Evolutionary conservation across 208 protist genomes (phyloP), one percentile per base, ranked within the genome.

Genomic region (Crithidia brevicula): DNA sequence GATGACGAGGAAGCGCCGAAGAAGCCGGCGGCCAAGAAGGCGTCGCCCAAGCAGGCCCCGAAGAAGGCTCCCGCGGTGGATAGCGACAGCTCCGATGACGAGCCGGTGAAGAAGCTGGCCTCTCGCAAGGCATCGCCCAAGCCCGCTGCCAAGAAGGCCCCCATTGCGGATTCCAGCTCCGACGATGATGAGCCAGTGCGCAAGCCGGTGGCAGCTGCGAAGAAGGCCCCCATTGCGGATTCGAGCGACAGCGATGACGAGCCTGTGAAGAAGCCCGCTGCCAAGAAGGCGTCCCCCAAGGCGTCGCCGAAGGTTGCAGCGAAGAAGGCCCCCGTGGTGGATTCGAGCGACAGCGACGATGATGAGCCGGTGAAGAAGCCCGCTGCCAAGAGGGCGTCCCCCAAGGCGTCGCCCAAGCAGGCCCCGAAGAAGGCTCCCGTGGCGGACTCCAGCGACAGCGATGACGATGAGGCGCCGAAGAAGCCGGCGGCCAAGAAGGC

Each of bases 281-380:
- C 75, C 53, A 49, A 69, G 67, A 78, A 51, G 75, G 75, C 86
- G 36, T 13, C 36, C n/a, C n/a, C n/a, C n/a, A n/a, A n/a, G n/a
- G n/a, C n/a, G n/a, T n/a, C n/a, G n/a, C n/a, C n/a, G n/a, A n/a
- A n/a, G n/a, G n/a, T n/a, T 8, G 77, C 64, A 11, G 46, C 78
- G 42, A 49, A 62, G 36, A 90, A 61, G 42, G 74, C 80, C 36
- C 66, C 72, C 62, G n/a, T n/a, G 36, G 36, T 40, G 36, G 59
- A 27, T 1, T 56, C 78, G 58, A 76, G 64, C 47, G 71, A 72
- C 74, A 80, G 76, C 45, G 49, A 51, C 50, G 78, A 87, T 43
- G 86, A 92, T 30, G 86, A 86, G 67, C 81, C 86, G 2, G 81
- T 89, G 11, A 33, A 58, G 33, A 88, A 87, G 74, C 77, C 80